Conservation (phyloP, 148 eudicot genomes). For the Simmondsia chinensis region DNA sequence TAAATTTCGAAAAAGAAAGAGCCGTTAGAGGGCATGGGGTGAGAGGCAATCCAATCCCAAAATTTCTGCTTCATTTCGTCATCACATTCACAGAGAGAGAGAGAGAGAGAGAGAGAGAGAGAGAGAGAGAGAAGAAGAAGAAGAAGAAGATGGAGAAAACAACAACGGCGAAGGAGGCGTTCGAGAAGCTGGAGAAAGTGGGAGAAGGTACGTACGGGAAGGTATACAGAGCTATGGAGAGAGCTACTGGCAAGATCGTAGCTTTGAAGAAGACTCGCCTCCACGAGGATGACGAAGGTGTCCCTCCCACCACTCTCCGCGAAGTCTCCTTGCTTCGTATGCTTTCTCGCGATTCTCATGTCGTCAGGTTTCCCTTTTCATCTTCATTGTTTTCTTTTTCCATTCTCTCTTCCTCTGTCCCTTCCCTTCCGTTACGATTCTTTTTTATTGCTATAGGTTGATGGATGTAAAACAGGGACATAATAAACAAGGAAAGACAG, state of each 20-base stretch:
- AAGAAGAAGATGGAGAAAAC: constrained; percentile 4
- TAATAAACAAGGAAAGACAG: constrained; percentile 92
- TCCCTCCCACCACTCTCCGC: constrained; percentile 93
- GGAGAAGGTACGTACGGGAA: constrained; percentile 98
- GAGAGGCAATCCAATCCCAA: not conserved
- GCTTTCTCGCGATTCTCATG: constrained; percentile 91
- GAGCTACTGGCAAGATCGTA: constrained; percentile 78
- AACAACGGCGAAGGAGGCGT: constrained; percentile 68
- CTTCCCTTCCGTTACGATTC: not conserved
- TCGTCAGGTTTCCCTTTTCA: constrained; percentile 45
- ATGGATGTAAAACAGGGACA: constrained; percentile 93
- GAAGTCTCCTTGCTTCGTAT: constrained; percentile 83
- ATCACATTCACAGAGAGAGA: not conserved
- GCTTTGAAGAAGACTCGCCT: constrained; percentile 93
- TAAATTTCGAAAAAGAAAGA: constrained; percentile 16
- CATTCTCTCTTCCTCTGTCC: not conserved
- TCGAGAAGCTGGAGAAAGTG: constrained; percentile 94
- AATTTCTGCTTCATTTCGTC: not conserved
- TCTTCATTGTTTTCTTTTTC: not conserved
- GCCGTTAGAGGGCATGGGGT: constrained; percentile 9
- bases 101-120: constrained; percentile 10
- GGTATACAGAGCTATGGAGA: constrained; percentile 84
- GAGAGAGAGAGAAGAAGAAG: constrained; percentile 6
- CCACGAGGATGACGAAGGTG: constrained; percentile 92
- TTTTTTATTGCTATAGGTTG: constrained; percentile 29